These are phyloP conservation scores for Malbranchea cinnamomea DNA, from an alignment of 2,329 filamentous ascomycete genomes.

Conservation along the genomic window DNA sequence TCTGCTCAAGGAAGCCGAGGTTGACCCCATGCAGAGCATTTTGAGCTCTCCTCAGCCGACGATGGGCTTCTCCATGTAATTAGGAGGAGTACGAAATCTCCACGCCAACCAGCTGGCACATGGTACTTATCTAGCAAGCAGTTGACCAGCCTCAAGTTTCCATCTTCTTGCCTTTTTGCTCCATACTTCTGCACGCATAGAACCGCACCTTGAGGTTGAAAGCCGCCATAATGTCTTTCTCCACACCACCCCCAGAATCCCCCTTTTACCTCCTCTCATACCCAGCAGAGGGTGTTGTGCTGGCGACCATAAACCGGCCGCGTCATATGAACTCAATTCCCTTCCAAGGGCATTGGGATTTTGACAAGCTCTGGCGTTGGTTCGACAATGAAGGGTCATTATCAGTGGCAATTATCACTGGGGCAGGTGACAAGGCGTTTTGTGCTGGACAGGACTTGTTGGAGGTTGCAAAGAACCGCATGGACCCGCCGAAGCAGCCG, in stretches of 20 bases:
- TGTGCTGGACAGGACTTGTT: constrained; percentile 31
- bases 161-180: background rate
- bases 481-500: constrained; percentile 13
- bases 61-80: too few species aligned
- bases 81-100: too few species aligned
- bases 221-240: constrained; percentile 5
- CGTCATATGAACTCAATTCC: constrained; percentile 28
- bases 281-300: constrained; percentile 27
- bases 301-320: constrained; percentile 30
- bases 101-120: too few species aligned
- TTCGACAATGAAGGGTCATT: constrained; percentile 27
- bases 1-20: background rate
- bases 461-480: constrained; percentile 24
- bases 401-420: constrained; percentile 29
- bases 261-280: constrained; percentile 19
- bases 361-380: constrained; percentile 26
- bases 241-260: constrained; percentile 8
- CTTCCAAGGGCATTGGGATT: constrained; percentile 24
- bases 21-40: background rate
- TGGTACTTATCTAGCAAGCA: too few species aligned
- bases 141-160: background rate
- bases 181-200: too few species aligned
- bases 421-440: constrained; percentile 28
- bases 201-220: too few species aligned
- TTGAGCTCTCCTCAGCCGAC: too few species aligned